Conservation (phyloP, 257 asterid species). For the Datura wrightii region DNA sequence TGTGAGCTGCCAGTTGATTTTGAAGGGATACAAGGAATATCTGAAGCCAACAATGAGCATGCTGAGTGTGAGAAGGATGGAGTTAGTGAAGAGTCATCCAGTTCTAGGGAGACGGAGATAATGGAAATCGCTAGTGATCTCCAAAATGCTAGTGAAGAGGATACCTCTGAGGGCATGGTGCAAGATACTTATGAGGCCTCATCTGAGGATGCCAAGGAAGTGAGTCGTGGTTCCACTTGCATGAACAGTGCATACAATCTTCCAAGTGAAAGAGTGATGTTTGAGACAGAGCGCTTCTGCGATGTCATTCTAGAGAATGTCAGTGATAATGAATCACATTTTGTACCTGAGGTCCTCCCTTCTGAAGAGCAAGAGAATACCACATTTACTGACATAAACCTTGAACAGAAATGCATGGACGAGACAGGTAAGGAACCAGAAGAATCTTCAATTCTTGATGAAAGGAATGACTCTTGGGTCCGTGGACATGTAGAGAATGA, state of each 20-base stretch:
- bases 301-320: conserved; percentile 31
- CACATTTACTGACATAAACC: conserved; percentile 31
- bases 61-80: conserved; percentile 44
- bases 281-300: conserved; percentile 32
- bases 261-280: conserved; percentile 41
- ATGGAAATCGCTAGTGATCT: conserved; percentile 39
- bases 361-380: conserved; percentile 25
- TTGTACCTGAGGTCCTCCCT: conserved; percentile 29
- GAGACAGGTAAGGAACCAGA: conserved; percentile 59
- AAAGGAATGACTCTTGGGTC: conserved; percentile 40
- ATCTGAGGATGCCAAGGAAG: conserved; percentile 43
- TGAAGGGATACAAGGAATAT: conserved; percentile 34
- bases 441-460: conserved; percentile 45
- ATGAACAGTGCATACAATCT: conserved; percentile 40
- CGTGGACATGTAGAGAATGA: conserved; percentile 48
- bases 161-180: conserved; percentile 39
- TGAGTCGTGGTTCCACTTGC: conserved; percentile 33
- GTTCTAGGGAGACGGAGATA: conserved; percentile 41
- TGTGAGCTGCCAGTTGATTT: conserved; percentile 38
- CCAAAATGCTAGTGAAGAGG: conserved; percentile 55
- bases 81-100: conserved; percentile 37
- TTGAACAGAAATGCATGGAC: conserved; percentile 26
- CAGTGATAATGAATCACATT: conserved; percentile 30
- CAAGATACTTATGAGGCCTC: conserved; percentile 43
- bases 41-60: conserved; percentile 42